Percentiles rank a stretch among this genome's conserved stretches.
phyloP scores from a whole-genome alignment of 2,329 filamentous ascomycete species.

The Cladosporium sp. region DNA sequence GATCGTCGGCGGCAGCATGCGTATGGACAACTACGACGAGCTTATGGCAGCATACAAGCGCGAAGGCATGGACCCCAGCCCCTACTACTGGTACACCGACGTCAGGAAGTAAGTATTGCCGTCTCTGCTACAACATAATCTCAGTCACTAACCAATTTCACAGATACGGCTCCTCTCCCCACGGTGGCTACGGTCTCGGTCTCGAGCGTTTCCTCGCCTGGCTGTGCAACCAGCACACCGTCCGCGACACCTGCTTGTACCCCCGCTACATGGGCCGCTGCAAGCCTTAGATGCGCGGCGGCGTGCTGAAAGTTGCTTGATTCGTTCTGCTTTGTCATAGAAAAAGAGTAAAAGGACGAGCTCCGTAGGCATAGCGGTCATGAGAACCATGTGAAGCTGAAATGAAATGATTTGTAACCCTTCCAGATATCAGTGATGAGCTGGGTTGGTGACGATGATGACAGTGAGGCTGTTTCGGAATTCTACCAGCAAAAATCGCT shows the following conservation, averaged over 20 bases:
- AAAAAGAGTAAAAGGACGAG: too few species aligned
- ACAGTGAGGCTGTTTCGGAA: too few species aligned
- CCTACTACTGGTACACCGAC: conserved; percentile 99
- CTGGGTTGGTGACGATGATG: too few species aligned
- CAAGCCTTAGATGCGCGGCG: conserved; percentile 55
- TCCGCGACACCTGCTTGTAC: conserved; percentile 68
- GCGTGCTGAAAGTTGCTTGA: too few species aligned
- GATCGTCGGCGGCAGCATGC: conserved; percentile 95
- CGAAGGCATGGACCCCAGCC: conserved; percentile 76
- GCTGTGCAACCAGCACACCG: conserved; percentile 63
- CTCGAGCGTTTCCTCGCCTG: conserved; percentile 75
- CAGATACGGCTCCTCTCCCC: conserved; percentile 85
- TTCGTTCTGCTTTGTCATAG: too few species aligned
- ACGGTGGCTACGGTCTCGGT: conserved; percentile 90
- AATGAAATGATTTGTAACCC: background rate
- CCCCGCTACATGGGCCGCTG: conserved; percentile 77
- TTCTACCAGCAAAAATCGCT: too few species aligned
- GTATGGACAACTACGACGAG: conserved; percentile 87
- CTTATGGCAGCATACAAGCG: conserved; percentile 82
- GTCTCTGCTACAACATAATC: too few species aligned
- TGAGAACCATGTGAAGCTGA: background rate
- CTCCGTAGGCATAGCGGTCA: too few species aligned
- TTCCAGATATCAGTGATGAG: background rate
- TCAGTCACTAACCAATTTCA: conserved; percentile 13
- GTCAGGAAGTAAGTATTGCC: conserved; percentile 64